Conservation (phyloP, 2,329 filamentous ascomycete genomes). For the Elsinoe perseae region DNA sequence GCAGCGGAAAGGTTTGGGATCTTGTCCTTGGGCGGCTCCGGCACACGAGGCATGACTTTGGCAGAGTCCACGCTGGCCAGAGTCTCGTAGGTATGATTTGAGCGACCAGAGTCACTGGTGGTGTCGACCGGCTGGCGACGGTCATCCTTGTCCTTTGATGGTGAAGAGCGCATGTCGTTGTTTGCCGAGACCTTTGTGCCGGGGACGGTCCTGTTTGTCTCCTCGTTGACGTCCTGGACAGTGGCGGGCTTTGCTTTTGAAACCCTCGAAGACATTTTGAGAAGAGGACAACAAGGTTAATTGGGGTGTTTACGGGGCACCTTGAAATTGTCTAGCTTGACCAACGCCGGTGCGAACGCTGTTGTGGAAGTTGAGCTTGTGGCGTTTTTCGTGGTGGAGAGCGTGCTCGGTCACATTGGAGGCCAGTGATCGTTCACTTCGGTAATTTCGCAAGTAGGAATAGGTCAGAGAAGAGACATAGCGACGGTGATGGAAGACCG, state of each 20-base stretch:
- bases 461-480: neutral
- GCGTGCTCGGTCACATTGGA: slow-evolving; percentile 1
- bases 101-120: slow-evolving; percentile 12
- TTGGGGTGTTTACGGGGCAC: slow-evolving; percentile 11
- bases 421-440: neutral
- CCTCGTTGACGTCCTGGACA: slow-evolving; percentile 9
- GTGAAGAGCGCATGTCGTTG: neutral
- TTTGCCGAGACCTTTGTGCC: slow-evolving; percentile 11
- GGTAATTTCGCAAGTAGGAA: neutral
- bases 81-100: slow-evolving; percentile 11
- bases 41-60: slow-evolving; percentile 5
- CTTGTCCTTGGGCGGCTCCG: slow-evolving; percentile 8
- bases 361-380: slow-evolving; percentile 11
- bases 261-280: neutral
- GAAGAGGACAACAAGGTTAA: neutral
- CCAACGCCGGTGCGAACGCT: slow-evolving; percentile 12
- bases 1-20: neutral
- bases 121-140: neutral
- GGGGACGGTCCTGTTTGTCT: neutral
- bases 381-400: neutral
- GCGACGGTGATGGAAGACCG: neutral
- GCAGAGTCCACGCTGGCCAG: slow-evolving; percentile 11
- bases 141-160: neutral
- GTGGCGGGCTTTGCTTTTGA: slow-evolving; percentile 11
- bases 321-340: slow-evolving; percentile 14